Conservation (phyloP, 345 rosid species). For the Microcos paniculata region DNA sequence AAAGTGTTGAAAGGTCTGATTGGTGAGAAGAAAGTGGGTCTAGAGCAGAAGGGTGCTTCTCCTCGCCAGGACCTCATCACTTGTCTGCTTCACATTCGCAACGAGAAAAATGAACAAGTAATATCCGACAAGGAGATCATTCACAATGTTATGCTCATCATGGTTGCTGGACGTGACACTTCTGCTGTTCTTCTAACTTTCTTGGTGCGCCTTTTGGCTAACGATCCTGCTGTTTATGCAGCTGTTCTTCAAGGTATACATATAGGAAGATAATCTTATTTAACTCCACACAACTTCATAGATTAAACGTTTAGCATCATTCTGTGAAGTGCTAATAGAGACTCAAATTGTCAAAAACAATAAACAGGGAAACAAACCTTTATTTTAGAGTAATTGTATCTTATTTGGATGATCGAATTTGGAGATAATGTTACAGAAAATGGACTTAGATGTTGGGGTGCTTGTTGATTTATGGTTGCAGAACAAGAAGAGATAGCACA, state of each 20-base stretch:
- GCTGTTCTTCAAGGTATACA: conserved; percentile 50
- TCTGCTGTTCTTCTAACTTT: conserved; percentile 48
- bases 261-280: background rate
- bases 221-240: conserved; percentile 32
- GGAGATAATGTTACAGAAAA: background rate
- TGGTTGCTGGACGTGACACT: conserved; percentile 65
- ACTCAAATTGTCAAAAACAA: too few relatives aligned
- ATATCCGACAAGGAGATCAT: conserved; percentile 49
- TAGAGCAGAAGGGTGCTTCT: conserved; percentile 27
- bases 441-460: background rate
- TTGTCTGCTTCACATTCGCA: conserved; percentile 33
- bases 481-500: conserved; percentile 53
- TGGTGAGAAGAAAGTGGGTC: conserved; percentile 34
- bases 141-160: conserved; percentile 47
- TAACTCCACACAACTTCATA: background rate
- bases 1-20: conserved; percentile 33
- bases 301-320: too few relatives aligned
- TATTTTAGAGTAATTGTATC: background rate
- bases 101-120: conserved; percentile 13
- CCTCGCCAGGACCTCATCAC: conserved; percentile 45
- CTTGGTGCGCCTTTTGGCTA: conserved; percentile 41
- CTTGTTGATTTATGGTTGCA: conserved; percentile 20
- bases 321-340: too few relatives aligned
- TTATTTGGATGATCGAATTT: background rate
- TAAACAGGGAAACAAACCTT: background rate